Conservation (phyloP, 352 stramenopile species). For the Globisporangium irregulare region DNA sequence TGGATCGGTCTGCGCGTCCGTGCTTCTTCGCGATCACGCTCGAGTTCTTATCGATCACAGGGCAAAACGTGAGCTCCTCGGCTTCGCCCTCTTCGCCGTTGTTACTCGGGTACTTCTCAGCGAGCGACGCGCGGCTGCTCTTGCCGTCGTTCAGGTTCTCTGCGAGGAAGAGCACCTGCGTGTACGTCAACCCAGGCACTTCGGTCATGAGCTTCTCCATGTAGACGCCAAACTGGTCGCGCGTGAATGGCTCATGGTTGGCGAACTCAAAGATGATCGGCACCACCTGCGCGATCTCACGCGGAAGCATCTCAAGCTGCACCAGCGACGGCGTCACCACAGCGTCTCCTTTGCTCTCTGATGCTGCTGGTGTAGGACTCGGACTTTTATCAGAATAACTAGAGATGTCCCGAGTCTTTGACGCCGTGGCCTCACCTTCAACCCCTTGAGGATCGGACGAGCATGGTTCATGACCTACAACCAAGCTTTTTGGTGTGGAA, state of each 20-base stretch:
- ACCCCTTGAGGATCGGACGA: neutral
- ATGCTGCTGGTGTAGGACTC: neutral
- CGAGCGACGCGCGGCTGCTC: slow-evolving; percentile 23
- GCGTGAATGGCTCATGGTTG: slow-evolving; percentile 41
- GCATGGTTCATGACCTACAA: neutral
- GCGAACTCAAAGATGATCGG: slow-evolving; percentile 68
- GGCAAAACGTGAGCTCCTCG: slow-evolving; percentile 65
- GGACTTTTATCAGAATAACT: neutral
- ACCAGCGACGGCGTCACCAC: slow-evolving; percentile 33
- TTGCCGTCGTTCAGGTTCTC: slow-evolving; percentile 46
- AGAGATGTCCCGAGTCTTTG: neutral
- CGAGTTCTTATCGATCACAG: slow-evolving; percentile 72
- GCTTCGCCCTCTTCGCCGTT: slow-evolving; percentile 26
- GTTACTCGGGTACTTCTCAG: slow-evolving; percentile 12
- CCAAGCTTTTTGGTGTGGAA: neutral
- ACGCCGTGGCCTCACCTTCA: neutral
- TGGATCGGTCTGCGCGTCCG: slow-evolving; percentile 46
- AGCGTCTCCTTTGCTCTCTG: neutral
- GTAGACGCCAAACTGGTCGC: slow-evolving; percentile 34
- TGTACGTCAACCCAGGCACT: slow-evolving; percentile 63
- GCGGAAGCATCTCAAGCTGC: slow-evolving; percentile 40
- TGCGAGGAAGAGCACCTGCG: slow-evolving; percentile 66
- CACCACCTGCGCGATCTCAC: slow-evolving; percentile 52
- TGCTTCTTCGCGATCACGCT: slow-evolving; percentile 57
- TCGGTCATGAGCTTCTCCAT: slow-evolving; percentile 70